These are phyloP conservation scores for Pichia deserticola DNA, from an alignment of 805 yeast genomes.

Conservation along the genomic window DNA sequence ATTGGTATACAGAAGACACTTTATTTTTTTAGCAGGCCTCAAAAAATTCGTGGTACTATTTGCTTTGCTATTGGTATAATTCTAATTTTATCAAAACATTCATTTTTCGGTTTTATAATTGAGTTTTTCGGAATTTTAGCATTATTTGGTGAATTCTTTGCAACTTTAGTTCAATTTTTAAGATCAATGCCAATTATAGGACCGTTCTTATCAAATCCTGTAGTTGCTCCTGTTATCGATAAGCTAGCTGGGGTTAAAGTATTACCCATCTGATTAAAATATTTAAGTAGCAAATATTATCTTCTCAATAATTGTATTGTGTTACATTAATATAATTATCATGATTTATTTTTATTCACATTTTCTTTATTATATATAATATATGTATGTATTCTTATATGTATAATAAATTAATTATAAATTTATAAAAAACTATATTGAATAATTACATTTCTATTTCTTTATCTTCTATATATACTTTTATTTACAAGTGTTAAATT, in stretches of 20 bases:
- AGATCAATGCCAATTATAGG: conserved; percentile 87
- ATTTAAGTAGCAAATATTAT: no score
- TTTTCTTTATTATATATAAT: no score
- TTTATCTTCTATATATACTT: neutral
- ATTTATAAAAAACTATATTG: no score
- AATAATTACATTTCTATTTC: no score
- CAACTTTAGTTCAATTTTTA: conserved; percentile 78
- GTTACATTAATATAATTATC: no score
- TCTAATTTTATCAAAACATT: conserved; percentile 64
- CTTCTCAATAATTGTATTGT: no score
- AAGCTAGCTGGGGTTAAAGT: conserved; percentile 60
- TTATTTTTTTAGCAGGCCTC: conserved; percentile 78
- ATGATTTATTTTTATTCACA: no score
- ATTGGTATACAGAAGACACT: conserved; percentile 84
- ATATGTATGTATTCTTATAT: no score
- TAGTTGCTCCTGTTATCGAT: conserved; percentile 68
- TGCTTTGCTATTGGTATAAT: conserved; percentile 72
- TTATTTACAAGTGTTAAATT: neutral
- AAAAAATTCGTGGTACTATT: conserved; percentile 77
- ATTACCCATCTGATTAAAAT: conserved; percentile 39
- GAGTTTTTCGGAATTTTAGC: conserved; percentile 88
- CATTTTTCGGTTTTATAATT: conserved; percentile 77
- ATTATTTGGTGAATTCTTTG: conserved; percentile 85
- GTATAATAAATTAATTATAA: no score
- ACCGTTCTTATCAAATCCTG: conserved; percentile 72